phyloP scores from a whole-genome alignment of 768 basidiomycete species.

The Gymnopilus dilepis region DNA sequence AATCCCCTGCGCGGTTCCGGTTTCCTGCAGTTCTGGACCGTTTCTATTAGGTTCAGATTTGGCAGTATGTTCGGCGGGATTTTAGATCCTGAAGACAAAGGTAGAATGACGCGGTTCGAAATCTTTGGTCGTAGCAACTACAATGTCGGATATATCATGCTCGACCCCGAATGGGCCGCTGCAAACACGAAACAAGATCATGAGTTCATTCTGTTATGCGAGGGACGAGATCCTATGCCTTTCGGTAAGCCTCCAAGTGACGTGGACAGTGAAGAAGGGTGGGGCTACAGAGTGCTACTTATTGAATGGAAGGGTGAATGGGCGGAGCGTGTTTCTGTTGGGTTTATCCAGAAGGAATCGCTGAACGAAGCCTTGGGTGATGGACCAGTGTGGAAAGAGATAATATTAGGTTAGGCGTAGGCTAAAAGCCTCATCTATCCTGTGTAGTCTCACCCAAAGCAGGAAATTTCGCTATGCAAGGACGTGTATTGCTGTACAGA shows the following conservation, averaged over 20 bases:
- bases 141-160: constrained; percentile 4
- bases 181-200: not conserved
- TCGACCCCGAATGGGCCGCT: constrained; percentile 7
- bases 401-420: not conserved
- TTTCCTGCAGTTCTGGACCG: constrained; percentile 21
- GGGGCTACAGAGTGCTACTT: constrained; percentile 14
- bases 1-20: constrained; percentile 14
- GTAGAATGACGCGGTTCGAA: not conserved
- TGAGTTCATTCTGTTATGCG: constrained; percentile 18
- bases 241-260: not conserved
- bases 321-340: constrained; percentile 6
- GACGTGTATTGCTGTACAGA: not conserved
- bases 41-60: constrained; percentile 9
- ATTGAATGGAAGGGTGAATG: constrained; percentile 16
- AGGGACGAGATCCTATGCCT: constrained; percentile 8
- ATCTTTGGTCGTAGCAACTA: not conserved
- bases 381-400: constrained; percentile 11
- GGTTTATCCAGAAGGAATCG: constrained; percentile 3
- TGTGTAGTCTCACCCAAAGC: no score
- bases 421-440: no score
- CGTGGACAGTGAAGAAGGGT: constrained; percentile 6
- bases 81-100: not conserved
- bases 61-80: not conserved
- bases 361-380: not conserved
- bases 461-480: no score